Evolutionary conservation across 192 early-diverging fungal genomes (phyloP), one percentile per base, ranked within the genome.

Genomic region (Coemansia umbellata): DNA sequence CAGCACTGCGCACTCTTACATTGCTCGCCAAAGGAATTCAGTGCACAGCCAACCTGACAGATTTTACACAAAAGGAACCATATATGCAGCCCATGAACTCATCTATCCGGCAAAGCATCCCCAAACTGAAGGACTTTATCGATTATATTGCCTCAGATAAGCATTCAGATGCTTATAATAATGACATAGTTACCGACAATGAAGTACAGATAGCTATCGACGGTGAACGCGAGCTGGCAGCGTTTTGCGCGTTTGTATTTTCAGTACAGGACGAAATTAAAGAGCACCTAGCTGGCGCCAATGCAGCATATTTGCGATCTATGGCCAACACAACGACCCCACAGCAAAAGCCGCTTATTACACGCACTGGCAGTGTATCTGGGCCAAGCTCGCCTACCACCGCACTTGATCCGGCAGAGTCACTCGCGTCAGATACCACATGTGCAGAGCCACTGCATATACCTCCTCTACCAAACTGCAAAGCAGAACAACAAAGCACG

Each of bases 1-100:
- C 67, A 9, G 70, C 81, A 1, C 70, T 80, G 15, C 78, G 87
- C 10, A 84, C 86, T 8, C 66, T 89, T 35, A 87, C 85, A 19
- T 51, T 89, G 43, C 61, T 89, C 21, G 87, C 87, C 18, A 89
- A 89, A 58, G 81, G 81, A n/a, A 59, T 89, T 6, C 85, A 87
- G 66, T 82, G 80, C 11, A 47, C 87, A 9, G 86, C 87, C 14
- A 88, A 87, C 35, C 73, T 88, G 27, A 82, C 82, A 4, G 75
- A 80, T 18, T 83, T 83, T 66, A 78, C 77, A 7, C 42, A 65
- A 6, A 88, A 85, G 50, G 87, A 88, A 54, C 75, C 79, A 8
- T 84, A 86, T 63, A 87, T 87, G 85, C 60, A 71, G 36, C 80
- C 76, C 11, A 81, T 87, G 75, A 81, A 84, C 52, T 52, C 55